Percentiles rank a stretch among this genome's conserved stretches.
phyloP scores from a whole-genome alignment of 2,329 filamentous ascomycete genomes.

The Phialocephala sp. region DNA sequence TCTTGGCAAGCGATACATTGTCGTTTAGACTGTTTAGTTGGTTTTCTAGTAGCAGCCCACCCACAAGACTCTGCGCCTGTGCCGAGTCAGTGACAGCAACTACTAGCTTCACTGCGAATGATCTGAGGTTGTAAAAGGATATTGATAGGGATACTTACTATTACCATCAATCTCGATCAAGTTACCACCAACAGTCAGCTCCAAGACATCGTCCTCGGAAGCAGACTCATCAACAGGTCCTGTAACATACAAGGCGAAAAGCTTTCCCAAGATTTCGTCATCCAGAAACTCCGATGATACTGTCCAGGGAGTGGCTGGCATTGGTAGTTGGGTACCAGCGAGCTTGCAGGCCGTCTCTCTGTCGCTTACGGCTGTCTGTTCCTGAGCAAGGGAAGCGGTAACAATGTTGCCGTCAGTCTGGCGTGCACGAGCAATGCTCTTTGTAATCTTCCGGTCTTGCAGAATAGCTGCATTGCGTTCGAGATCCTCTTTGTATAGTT shows the following conservation, averaged over 20 bases:
- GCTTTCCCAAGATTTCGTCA: conserved; percentile 31
- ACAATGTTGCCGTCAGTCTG: conserved; percentile 32
- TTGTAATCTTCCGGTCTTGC: conserved; percentile 31
- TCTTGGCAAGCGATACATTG: conserved; percentile 1
- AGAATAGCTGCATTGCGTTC: conserved; percentile 21
- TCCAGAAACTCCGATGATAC: conserved; percentile 22
- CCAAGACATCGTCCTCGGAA: background rate
- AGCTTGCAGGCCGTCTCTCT: conserved; percentile 26
- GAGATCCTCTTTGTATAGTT: conserved; percentile 26
- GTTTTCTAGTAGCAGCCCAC: conserved; percentile 13
- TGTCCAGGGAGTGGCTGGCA: background rate
- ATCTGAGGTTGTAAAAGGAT: background rate
- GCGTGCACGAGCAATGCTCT: conserved; percentile 35
- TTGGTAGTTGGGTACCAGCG: conserved; percentile 11
- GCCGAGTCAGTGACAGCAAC: background rate
- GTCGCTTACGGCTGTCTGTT: conserved; percentile 28
- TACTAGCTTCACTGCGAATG: background rate
- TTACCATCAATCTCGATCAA: background rate
- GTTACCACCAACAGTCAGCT: background rate
- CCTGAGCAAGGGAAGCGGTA: conserved; percentile 16
- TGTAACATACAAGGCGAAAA: conserved; percentile 28
- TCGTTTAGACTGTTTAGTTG: background rate
- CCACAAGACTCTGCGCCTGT: conserved; percentile 18
- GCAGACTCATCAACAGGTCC: conserved; percentile 3
- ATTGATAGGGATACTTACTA: background rate